Conservation (phyloP, 1,284 basidiomycete species). For the Tilletia setariae region DNA sequence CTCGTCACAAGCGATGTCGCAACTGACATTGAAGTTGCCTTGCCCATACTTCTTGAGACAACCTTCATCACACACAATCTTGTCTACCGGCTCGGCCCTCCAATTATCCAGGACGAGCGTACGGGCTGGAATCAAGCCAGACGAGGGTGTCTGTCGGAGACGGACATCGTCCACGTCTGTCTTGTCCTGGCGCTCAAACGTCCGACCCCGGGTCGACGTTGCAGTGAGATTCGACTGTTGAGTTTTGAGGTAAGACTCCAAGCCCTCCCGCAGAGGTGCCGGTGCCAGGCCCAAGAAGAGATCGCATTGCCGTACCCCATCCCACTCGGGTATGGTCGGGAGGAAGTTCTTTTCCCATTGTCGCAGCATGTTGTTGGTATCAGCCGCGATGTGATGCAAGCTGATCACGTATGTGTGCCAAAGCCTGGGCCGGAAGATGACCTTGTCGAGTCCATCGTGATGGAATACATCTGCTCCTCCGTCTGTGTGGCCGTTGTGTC, state of each 20-base stretch:
- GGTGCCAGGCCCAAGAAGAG: slow-evolving; percentile 4
- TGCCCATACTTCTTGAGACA: not conserved
- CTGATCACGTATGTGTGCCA: slow-evolving; percentile 11
- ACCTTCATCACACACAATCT: not conserved
- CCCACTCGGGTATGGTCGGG: slow-evolving; percentile 3
- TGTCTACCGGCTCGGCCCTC: slow-evolving; percentile 1
- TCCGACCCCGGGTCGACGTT: not conserved
- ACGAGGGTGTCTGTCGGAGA: no score
- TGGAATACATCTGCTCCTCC: slow-evolving; percentile 3
- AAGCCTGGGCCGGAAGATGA: slow-evolving; percentile 9
- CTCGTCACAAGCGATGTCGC: not conserved
- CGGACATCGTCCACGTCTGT: not conserved
- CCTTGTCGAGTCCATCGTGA: slow-evolving; percentile 12
- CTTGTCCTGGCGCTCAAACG: no score
- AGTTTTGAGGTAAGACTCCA: not conserved
- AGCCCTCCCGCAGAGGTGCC: not conserved
- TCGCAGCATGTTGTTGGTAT: not conserved
- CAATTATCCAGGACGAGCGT: not conserved
- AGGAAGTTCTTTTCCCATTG: slow-evolving; percentile 8
- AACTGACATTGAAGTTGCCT: not conserved
- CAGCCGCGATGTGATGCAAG: not conserved
- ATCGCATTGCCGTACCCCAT: slow-evolving; percentile 11
- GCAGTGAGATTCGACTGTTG: not conserved
- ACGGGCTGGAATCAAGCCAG: not conserved
- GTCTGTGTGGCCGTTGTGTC: slow-evolving; percentile 7